A percentile compares a stretch with the other conserved stretches of the same genome.
Evolutionary conservation across 2,329 filamentous ascomycete species (phyloP).

Genomic region (Clonostachys chloroleuca): DNA sequence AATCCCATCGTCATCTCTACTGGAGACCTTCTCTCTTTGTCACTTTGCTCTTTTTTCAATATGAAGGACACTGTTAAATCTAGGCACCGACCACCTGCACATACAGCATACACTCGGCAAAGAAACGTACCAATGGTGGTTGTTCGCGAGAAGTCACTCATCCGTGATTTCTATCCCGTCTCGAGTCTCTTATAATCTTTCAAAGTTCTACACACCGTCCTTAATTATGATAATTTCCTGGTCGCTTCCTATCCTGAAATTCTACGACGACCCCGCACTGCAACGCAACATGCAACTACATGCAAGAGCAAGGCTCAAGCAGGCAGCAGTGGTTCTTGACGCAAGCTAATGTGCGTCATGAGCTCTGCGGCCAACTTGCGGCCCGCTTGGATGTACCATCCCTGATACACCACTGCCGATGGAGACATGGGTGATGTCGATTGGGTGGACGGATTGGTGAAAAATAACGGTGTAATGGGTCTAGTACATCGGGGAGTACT

Average conservation of each 20-base stretch:
- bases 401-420: constrained; percentile 49
- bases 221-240: constrained; percentile 3
- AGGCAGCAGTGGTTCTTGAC: constrained; percentile 53
- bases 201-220: constrained; percentile 22
- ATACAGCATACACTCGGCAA: too few relatives aligned
- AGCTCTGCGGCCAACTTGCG: constrained; percentile 55
- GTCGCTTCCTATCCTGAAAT: constrained; percentile 11
- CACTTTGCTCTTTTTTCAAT: too few relatives aligned
- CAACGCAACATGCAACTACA: constrained; percentile 46
- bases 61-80: too few relatives aligned
- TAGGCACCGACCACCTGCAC: too few relatives aligned
- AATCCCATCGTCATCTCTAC: too few relatives aligned
- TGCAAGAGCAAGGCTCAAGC: constrained; percentile 53
- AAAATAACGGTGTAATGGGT: constrained; percentile 68
- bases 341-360: constrained; percentile 55
- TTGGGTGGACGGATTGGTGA: constrained; percentile 63
- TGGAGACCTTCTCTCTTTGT: too few relatives aligned
- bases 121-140: too few relatives aligned
- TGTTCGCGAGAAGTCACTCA: too few relatives aligned
- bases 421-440: constrained; percentile 52
- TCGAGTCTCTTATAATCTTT: constrained; percentile 19
- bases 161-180: constrained; percentile 9
- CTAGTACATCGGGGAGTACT: constrained; percentile 41
- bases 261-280: constrained; percentile 24
- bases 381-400: constrained; percentile 51